These are phyloP conservation scores for Coemansia sp. DNA, from an alignment of 192 early-diverging fungal genomes.

Conservation along the genomic window DNA sequence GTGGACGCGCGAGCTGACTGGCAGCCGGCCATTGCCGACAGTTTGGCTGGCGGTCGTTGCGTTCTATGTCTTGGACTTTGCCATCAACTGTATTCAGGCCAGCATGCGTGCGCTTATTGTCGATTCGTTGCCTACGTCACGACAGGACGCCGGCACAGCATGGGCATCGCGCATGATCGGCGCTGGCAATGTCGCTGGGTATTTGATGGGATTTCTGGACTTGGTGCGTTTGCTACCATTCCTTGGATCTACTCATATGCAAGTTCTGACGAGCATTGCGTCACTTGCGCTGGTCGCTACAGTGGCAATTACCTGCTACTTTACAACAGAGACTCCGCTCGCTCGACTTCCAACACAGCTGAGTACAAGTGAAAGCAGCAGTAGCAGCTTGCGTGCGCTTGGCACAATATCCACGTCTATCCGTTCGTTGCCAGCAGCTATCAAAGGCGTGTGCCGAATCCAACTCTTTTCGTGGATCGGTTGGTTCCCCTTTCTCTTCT, in stretches of 20 bases:
- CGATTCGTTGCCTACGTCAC: slow-evolving; percentile 74
- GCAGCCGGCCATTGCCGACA: slow-evolving; percentile 37
- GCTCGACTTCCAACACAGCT: slow-evolving; percentile 8
- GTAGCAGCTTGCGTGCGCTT: slow-evolving; percentile 40
- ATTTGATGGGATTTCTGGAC: slow-evolving; percentile 83
- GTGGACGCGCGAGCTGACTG: slow-evolving; percentile 71
- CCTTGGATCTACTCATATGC: slow-evolving; percentile 74
- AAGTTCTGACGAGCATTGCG: slow-evolving; percentile 78
- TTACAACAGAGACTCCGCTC: slow-evolving; percentile 57
- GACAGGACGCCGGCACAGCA: slow-evolving; percentile 81
- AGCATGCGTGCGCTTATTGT: slow-evolving; percentile 82
- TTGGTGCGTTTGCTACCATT: slow-evolving; percentile 66
- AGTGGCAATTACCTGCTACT: slow-evolving; percentile 69
- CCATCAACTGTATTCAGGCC: slow-evolving; percentile 88
- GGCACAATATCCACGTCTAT: slow-evolving; percentile 52
- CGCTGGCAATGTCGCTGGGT: slow-evolving; percentile 81
- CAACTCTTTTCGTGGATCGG: slow-evolving; percentile 97
- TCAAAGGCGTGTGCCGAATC: slow-evolving; percentile 79
- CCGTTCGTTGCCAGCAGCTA: slow-evolving; percentile 64
- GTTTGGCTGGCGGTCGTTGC: slow-evolving; percentile 74
- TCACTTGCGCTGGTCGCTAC: slow-evolving; percentile 61
- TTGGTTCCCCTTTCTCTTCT: slow-evolving; percentile 97
- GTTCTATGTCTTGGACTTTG: slow-evolving; percentile 93
- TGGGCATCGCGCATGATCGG: slow-evolving; percentile 88
- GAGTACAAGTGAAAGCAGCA: slow-evolving; percentile 21